These are phyloP conservation scores for Aureobasidium vineae DNA, from an alignment of 2,329 filamentous ascomycete genomes.

Conservation along the genomic window DNA sequence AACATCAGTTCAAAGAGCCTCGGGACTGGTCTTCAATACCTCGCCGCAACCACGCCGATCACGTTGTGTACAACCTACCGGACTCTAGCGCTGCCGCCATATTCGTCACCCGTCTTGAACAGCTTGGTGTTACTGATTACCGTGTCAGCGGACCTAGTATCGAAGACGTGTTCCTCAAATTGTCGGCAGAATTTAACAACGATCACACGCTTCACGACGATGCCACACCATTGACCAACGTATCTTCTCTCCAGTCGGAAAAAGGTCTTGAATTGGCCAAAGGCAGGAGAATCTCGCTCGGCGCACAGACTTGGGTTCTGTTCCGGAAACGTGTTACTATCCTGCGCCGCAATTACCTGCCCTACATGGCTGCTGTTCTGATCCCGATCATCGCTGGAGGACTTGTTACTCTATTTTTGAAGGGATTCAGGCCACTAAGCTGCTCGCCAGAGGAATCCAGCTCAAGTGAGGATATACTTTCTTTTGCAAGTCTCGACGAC, in stretches of 20 bases:
- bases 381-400: conserved; percentile 78
- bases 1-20: conserved; percentile 44
- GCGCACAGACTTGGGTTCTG: conserved; percentile 68
- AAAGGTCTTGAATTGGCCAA: conserved; percentile 55
- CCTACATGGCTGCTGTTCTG: conserved; percentile 70
- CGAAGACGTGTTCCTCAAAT: conserved; percentile 85
- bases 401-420: conserved; percentile 73
- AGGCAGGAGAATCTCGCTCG: conserved; percentile 67
- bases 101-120: conserved; percentile 69
- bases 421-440: conserved; percentile 53
- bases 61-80: conserved; percentile 68
- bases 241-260: conserved; percentile 28
- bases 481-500: conserved; percentile 32
- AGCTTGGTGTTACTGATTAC: conserved; percentile 68
- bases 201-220: conserved; percentile 30
- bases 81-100: conserved; percentile 68
- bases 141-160: conserved; percentile 86
- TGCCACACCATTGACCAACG: conserved; percentile 25
- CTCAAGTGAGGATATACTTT: conserved; percentile 21
- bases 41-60: conserved; percentile 61
- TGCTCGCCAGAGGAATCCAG: conserved; percentile 42
- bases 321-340: conserved; percentile 77
- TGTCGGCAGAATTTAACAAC: conserved; percentile 73
- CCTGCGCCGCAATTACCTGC: conserved; percentile 72
- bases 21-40: conserved; percentile 35